Base-by-base conservation (phyloP, 768 basidiomycete species). In the Phaeolepiota aurea region DNA sequence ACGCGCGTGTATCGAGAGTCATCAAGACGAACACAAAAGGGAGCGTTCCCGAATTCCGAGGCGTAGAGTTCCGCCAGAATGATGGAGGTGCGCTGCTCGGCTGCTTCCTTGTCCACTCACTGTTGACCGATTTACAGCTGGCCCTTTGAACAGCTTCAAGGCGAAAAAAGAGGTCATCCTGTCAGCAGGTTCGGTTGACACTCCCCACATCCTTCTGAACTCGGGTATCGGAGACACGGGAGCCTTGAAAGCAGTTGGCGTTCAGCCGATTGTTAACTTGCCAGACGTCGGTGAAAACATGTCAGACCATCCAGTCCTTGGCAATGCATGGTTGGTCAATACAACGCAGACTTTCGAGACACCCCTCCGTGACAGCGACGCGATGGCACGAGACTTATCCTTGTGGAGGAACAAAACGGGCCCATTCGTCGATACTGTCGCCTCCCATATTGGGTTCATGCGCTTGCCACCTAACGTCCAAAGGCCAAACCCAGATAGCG, bases 91-190 rank as follows among this genome's bases (percentile, higher is more conserved):
- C 10, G 20, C 16, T 20, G 15, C 37, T 38, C 15, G 20, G 5
- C 15, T 10, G n/a, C n/a, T n/a, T n/a, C n/a, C n/a, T n/a, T n/a
- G n/a, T n/a, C n/a, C n/a, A n/a, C n/a, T n/a, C n/a, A n/a, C n/a
- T n/a, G n/a, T n/a, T n/a, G n/a, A n/a, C n/a, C n/a, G n/a, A n/a
- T 28, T 7, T 28, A n/a, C 7, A 28, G 25, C 25, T 28, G 25
- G 25, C 25, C 25, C 38, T 42, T 14, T 47, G 2, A 33, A 37
- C 22, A 46, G 19, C 9, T 42, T 58, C 11, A 44, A 39, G n/a
- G 59, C 59, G 4, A 44, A 42, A 4, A 58, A 55, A 25, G 59
- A 62, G 43, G 53, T 62, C 22, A 51, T 62, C 32, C 47, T 62
- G 3, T 59, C 60, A 12, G 58, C 56, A 13, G 60, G 61, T 4